Conservation (phyloP, 495 filamentous ascomycete genomes). For the Penicillium manginii region DNA sequence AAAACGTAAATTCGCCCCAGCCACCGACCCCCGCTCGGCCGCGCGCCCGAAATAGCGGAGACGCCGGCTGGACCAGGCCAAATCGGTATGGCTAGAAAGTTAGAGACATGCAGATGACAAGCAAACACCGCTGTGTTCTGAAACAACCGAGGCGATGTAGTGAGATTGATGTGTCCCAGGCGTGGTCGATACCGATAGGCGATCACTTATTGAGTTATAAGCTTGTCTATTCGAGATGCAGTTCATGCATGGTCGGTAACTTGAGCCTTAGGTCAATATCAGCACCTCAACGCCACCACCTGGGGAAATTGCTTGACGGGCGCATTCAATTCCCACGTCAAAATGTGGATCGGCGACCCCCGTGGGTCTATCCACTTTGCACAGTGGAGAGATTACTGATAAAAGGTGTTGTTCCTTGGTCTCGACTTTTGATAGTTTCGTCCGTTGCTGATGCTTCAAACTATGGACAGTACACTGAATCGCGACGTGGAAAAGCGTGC, state of each 20-base stretch:
- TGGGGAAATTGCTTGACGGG: background rate
- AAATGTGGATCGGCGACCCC: constrained; percentile 18
- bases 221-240: no score
- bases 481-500: constrained; percentile 21
- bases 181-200: background rate
- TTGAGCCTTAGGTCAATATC: no score
- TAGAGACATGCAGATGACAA: constrained; percentile 3
- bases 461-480: constrained; percentile 1
- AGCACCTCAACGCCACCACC: no score
- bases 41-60: background rate
- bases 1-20: constrained; percentile 8
- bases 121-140: background rate
- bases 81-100: constrained; percentile 16
- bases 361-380: constrained; percentile 17
- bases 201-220: no score
- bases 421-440: background rate
- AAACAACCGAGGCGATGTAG: background rate
- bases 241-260: no score
- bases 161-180: background rate
- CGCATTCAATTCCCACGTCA: background rate
- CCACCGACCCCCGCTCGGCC: constrained; percentile 4
- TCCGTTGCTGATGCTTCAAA: background rate
- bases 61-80: constrained; percentile 21
- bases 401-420: constrained; percentile 3
- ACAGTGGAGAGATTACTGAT: background rate